Evolutionary conservation across 2,329 filamentous ascomycete genomes (phyloP).

Genomic region (Botrytis fabae): DNA sequence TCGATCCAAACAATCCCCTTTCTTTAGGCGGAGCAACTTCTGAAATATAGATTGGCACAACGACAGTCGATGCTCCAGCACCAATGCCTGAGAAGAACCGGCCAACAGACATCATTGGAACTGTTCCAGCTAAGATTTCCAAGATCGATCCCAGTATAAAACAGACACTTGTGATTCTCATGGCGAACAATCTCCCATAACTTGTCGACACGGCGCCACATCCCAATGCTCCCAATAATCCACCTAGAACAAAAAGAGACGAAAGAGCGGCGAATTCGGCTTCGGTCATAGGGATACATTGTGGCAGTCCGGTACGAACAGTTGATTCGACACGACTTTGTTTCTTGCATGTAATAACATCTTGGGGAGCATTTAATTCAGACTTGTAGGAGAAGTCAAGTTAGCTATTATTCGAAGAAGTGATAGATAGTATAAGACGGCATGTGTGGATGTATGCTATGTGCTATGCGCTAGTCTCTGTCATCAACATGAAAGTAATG

Average conservation of each 20-base stretch:
- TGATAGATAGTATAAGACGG: conserved; percentile 15
- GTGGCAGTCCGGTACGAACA: conserved; percentile 51
- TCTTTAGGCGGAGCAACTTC: conserved; percentile 78
- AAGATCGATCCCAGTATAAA: conserved; percentile 75
- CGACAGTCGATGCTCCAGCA: conserved; percentile 85
- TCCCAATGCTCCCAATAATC: conserved; percentile 76
- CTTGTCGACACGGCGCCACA: conserved; percentile 77
- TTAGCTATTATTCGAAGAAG: conserved; percentile 14
- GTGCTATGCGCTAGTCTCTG: not conserved
- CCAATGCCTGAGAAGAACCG: conserved; percentile 79
- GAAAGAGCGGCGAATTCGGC: conserved; percentile 82
- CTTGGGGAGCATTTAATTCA: conserved; percentile 92
- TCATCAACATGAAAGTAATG: not conserved
- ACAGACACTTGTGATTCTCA: conserved; percentile 75
- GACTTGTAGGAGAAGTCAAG: conserved; percentile 55
- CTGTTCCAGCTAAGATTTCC: conserved; percentile 69
- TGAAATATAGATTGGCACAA: conserved; percentile 91
- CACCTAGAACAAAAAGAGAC: conserved; percentile 88
- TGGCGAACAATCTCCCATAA: conserved; percentile 72
- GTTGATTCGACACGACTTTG: conserved; percentile 47
- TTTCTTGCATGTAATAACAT: conserved; percentile 84
- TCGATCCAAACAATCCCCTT: conserved; percentile 75
- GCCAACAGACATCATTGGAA: conserved; percentile 69
- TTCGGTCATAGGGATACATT: conserved; percentile 87
- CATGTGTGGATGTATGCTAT: conserved; percentile 1